These are phyloP conservation scores for Babesia bovis DNA, from an alignment of 169 alveolate genomes.

Conservation along the genomic window DNA sequence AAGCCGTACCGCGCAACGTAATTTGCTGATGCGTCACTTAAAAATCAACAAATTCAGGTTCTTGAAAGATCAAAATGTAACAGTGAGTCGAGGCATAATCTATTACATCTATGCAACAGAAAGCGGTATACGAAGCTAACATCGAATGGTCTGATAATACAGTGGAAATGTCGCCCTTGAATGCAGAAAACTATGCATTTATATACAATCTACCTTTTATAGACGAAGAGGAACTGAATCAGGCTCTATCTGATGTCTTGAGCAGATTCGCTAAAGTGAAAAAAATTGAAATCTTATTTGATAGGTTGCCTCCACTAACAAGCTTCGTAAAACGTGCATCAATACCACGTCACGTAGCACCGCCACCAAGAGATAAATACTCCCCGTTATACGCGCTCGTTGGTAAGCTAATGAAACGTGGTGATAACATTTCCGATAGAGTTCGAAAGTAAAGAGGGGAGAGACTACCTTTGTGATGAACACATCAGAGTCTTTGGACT, in stretches of 20 bases:
- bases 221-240: conserved; percentile 22
- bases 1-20: conserved; percentile 46
- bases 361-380: conserved; percentile 60
- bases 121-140: conserved; percentile 63
- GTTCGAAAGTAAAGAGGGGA: conserved; percentile 41
- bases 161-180: conserved; percentile 23
- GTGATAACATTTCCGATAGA: not conserved
- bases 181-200: conserved; percentile 46
- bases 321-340: conserved; percentile 19
- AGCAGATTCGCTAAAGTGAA: conserved; percentile 23
- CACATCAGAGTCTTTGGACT: conserved; percentile 55
- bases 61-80: conserved; percentile 55
- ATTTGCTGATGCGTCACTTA: conserved; percentile 51
- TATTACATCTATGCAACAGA: not conserved
- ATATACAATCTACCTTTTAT: conserved; percentile 61
- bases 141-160: conserved; percentile 56
- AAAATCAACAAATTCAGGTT: conserved; percentile 54
- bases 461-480: conserved; percentile 40
- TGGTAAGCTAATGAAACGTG: conserved; percentile 17
- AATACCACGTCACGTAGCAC: conserved; percentile 12
- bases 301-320: conserved; percentile 60
- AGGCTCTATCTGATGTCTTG: conserved; percentile 24
- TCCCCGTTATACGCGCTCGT: conserved; percentile 66
- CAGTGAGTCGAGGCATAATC: conserved; percentile 17
- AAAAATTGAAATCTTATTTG: conserved; percentile 33